Evolutionary conservation across 2,329 filamentous ascomycete species (phyloP).

Genomic region (Neoarthrinium moseri): DNA sequence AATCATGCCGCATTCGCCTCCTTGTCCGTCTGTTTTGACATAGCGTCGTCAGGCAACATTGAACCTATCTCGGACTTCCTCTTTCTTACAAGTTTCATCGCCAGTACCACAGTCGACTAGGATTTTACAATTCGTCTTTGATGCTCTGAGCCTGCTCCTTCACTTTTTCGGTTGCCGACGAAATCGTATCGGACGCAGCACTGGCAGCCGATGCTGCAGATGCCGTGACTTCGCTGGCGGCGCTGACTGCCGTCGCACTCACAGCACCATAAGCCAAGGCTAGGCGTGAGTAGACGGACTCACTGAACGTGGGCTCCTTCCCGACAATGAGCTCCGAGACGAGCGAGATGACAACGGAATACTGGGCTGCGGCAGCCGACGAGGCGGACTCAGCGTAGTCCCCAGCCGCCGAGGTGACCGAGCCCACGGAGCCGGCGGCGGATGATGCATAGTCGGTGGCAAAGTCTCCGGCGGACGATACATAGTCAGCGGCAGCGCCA

Average conservation of each 20-base stretch:
- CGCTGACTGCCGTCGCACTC: slow-evolving; percentile 50
- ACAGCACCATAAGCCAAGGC: slow-evolving; percentile 71
- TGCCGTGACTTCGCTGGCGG: slow-evolving; percentile 33
- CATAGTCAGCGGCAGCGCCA: slow-evolving; percentile 21
- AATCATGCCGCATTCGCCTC: not conserved
- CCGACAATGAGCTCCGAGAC: slow-evolving; percentile 75
- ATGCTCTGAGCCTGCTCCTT: slow-evolving; percentile 5
- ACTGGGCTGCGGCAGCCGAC: slow-evolving; percentile 60
- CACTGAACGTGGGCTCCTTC: slow-evolving; percentile 77
- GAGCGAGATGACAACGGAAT: slow-evolving; percentile 67
- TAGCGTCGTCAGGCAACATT: not conserved
- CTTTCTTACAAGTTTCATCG: not conserved
- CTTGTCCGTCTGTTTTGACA: not conserved
- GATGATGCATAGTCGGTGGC: slow-evolving; percentile 23
- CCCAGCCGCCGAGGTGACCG: slow-evolving; percentile 39
- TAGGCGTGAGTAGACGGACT: slow-evolving; percentile 73
- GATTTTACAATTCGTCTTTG: slow-evolving; percentile 2
- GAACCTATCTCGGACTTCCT: not conserved
- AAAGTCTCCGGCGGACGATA: slow-evolving; percentile 28
- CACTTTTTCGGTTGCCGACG: slow-evolving; percentile 4
- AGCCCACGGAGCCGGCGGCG: too few relatives aligned
- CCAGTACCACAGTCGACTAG: not conserved
- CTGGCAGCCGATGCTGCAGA: slow-evolving; percentile 23
- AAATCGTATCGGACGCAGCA: slow-evolving; percentile 20
- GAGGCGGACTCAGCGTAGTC: slow-evolving; percentile 63